Conservation (phyloP, 495 filamentous ascomycete genomes). For the Physcia stellaris region DNA sequence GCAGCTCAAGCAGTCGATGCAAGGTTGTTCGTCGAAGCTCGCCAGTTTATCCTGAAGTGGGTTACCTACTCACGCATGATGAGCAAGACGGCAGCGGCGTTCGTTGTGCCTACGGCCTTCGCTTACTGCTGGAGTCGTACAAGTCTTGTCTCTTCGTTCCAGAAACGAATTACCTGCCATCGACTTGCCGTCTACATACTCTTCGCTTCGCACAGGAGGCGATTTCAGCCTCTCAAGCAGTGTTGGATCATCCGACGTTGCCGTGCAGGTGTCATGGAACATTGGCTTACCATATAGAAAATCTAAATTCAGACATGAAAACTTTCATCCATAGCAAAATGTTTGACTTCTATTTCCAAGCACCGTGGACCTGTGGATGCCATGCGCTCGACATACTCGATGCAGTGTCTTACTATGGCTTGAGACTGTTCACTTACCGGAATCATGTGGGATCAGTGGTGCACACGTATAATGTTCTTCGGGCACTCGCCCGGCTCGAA, state of each 20-base stretch:
- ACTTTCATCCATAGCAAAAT: slow-evolving; percentile 9
- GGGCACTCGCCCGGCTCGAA: slow-evolving; percentile 5
- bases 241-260: slow-evolving; percentile 13
- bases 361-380: slow-evolving; percentile 15
- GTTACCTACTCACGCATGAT: slow-evolving; percentile 10
- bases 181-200: slow-evolving; percentile 13
- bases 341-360: slow-evolving; percentile 16
- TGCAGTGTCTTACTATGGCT: slow-evolving; percentile 13
- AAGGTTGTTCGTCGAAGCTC: slow-evolving; percentile 8
- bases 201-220: slow-evolving; percentile 15
- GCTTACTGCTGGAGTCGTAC: slow-evolving; percentile 11
- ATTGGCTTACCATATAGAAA: slow-evolving; percentile 15
- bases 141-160: slow-evolving; percentile 9
- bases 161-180: neutral
- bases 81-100: slow-evolving; percentile 6
- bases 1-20: neutral
- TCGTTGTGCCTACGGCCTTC: slow-evolving; percentile 11
- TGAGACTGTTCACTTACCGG: slow-evolving; percentile 16
- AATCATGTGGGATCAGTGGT: slow-evolving; percentile 15
- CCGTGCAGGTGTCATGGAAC: slow-evolving; percentile 17
- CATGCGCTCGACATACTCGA: slow-evolving; percentile 17
- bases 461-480: slow-evolving; percentile 15
- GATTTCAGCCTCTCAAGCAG: slow-evolving; percentile 3
- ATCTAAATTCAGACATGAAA: slow-evolving; percentile 11
- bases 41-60: slow-evolving; percentile 14